Conservation (phyloP, 176 grass and related monocot genomes). For the Aegilops longissima region DNA sequence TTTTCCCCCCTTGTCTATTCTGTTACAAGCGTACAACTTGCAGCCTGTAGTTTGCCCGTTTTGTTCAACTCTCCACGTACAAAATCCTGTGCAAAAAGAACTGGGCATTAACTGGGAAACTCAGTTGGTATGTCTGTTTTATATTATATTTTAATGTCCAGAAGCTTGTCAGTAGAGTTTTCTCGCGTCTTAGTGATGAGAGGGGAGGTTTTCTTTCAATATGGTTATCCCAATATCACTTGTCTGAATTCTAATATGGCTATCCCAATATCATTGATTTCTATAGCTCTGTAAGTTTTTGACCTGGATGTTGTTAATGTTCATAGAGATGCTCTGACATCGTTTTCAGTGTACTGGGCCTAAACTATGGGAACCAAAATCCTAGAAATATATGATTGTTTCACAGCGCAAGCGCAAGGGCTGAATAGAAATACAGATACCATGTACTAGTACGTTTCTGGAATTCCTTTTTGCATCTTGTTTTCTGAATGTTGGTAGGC, state of each 20-base stretch:
- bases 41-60: neutral
- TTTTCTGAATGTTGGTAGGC: too few relatives aligned
- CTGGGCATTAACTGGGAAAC: too few relatives aligned
- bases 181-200: too few relatives aligned
- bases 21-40: neutral
- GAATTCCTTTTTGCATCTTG: too few relatives aligned
- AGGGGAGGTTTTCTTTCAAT: neutral
- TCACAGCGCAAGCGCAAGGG: too few relatives aligned
- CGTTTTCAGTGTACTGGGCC: neutral
- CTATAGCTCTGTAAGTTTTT: neutral
- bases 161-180: neutral
- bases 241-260: neutral
- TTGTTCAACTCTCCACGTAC: neutral
- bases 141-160: neutral
- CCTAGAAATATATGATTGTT: slow-evolving; percentile 28
- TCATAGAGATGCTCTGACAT: neutral
- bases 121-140: neutral
- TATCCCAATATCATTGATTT: neutral
- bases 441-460: neutral
- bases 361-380: slow-evolving; percentile 9
- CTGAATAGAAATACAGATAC: neutral
- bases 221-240: neutral
- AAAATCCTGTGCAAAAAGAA: too few relatives aligned
- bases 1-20: neutral
- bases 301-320: neutral